Percentiles rank a stretch among this genome's conserved stretches.
phyloP scores from a whole-genome alignment of 352 stramenopile species.

The Plasmopara halstedii region DNA sequence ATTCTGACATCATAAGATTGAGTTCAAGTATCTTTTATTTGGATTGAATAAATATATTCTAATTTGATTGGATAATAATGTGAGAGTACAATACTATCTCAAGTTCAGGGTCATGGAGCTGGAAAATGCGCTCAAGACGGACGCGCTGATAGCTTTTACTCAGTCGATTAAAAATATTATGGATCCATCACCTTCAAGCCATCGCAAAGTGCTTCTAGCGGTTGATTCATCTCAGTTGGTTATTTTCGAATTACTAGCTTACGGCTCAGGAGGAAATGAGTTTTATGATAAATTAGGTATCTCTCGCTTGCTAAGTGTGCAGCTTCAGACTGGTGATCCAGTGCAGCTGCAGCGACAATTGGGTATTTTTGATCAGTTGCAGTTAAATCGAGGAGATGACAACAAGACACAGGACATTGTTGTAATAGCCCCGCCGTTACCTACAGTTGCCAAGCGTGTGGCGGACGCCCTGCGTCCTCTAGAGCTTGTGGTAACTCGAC shows the following conservation, averaged over 20 bases:
- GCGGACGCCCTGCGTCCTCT: conserved; percentile 35
- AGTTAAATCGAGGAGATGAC: conserved; percentile 13
- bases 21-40: too few species aligned
- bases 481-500: conserved; percentile 10
- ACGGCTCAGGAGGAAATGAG: conserved; percentile 49
- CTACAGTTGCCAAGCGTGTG: conserved; percentile 41
- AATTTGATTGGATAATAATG: too few species aligned
- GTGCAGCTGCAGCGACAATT: conserved; percentile 30
- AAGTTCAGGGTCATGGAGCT: too few species aligned
- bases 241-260: conserved; percentile 63
- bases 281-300: conserved; percentile 56
- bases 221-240: conserved; percentile 46
- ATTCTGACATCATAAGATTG: too few species aligned
- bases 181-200: not conserved
- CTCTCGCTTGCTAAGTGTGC: conserved; percentile 37
- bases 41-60: too few species aligned
- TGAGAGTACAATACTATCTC: too few species aligned
- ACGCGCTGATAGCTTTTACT: conserved; percentile 40
- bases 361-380: conserved; percentile 11
- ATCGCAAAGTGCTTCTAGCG: conserved; percentile 29
- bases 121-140: conserved; percentile 39
- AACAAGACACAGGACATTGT: conserved; percentile 23
- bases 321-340: conserved; percentile 24
- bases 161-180: conserved; percentile 19
- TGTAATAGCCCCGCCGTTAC: conserved; percentile 47